Conservation (phyloP, 352 stramenopile genomes). For the Globisporangium parvum region DNA sequence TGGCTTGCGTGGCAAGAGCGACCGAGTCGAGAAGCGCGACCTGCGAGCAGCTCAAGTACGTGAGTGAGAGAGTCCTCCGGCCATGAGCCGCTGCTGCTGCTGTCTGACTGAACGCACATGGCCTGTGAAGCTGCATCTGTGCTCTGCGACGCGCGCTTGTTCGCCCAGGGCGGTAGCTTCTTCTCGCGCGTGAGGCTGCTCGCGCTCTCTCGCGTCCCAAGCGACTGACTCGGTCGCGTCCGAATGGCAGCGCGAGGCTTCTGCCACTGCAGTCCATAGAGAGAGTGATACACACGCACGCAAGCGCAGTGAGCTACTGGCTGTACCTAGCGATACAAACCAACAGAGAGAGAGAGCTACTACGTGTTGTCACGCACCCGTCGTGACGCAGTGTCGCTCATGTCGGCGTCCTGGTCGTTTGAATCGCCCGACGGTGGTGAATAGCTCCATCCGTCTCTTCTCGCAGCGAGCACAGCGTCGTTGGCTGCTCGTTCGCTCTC, state of each 20-base stretch:
- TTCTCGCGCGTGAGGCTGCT: constrained; percentile 2
- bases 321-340: background rate
- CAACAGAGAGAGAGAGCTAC: background rate
- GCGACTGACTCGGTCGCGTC: background rate
- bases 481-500: background rate
- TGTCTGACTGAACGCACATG: constrained; percentile 2
- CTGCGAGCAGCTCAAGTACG: background rate
- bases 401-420: constrained; percentile 9
- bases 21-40: constrained; percentile 13
- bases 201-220: background rate
- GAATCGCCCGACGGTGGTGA: constrained; percentile 5
- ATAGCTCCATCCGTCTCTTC: constrained; percentile 12
- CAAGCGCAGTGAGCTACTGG: background rate
- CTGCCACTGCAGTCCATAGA: constrained; percentile 7
- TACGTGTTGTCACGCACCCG: background rate
- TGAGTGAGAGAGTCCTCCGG: background rate
- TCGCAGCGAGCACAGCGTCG: constrained; percentile 15
- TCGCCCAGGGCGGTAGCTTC: constrained; percentile 15
- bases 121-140: constrained; percentile 10
- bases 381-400: background rate
- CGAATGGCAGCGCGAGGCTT: constrained; percentile 1
- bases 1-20: constrained; percentile 5
- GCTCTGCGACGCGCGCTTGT: constrained; percentile 12
- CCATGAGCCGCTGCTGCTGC: background rate
- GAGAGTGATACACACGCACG: background rate